These are phyloP conservation scores for Tuber borchii DNA, from an alignment of 495 filamentous ascomycete species.

Conservation along the genomic window DNA sequence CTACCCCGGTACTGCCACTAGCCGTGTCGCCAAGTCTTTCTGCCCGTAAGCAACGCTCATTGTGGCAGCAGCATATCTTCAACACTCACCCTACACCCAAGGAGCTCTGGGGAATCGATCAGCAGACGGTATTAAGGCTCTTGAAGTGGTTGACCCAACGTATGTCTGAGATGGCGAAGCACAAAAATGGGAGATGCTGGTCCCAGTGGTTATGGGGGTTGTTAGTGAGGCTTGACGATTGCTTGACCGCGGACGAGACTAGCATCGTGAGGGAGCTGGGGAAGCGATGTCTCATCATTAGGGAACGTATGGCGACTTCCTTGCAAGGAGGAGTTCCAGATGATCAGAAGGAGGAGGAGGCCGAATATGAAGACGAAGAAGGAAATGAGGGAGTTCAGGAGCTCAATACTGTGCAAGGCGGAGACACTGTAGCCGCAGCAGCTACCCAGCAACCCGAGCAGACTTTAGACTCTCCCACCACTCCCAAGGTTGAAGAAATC, in stretches of 20 bases:
- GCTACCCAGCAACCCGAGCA: background rate
- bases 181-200: constrained; percentile 28
- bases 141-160: constrained; percentile 9
- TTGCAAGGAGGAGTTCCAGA: constrained; percentile 9
- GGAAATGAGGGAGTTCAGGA: background rate
- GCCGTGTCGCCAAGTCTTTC: constrained; percentile 3
- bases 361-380: constrained; percentile 11
- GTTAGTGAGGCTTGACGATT: constrained; percentile 44
- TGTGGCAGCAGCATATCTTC: constrained; percentile 14
- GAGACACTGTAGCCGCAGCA: background rate
- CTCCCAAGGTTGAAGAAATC: background rate
- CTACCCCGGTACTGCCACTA: background rate
- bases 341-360: constrained; percentile 2
- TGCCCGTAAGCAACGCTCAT: constrained; percentile 8
- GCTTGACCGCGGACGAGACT: constrained; percentile 44
- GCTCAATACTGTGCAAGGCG: background rate
- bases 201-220: constrained; percentile 47
- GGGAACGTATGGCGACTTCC: constrained; percentile 15
- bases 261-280: constrained; percentile 39
- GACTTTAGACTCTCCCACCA: background rate
- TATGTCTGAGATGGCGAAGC: constrained; percentile 3
- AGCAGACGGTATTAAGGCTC: constrained; percentile 16
- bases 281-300: constrained; percentile 26
- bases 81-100: constrained; percentile 9
- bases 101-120: constrained; percentile 23